A percentile compares a stretch with the other conserved stretches of the same genome.
Evolutionary conservation across 1,284 basidiomycete species (phyloP).

Genomic region (Cutaneotrichosporon sp.): DNA sequence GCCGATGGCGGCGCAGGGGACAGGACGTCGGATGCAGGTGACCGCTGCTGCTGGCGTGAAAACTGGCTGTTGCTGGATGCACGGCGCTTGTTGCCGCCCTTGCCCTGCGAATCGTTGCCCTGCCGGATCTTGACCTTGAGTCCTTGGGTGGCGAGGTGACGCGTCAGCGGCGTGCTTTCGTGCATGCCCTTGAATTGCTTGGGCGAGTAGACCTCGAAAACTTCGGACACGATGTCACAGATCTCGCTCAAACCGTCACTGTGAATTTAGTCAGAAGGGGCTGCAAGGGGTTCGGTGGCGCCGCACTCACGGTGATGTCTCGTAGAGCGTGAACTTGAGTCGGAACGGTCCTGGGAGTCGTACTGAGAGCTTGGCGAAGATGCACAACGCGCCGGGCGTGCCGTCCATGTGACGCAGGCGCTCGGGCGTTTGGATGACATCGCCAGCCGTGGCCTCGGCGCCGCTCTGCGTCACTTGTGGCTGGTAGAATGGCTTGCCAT

Average conservation of each 20-base stretch:
- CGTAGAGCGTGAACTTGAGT: conserved; percentile 51
- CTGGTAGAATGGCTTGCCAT: conserved; percentile 29
- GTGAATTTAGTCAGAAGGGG: not conserved
- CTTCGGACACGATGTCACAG: conserved; percentile 44
- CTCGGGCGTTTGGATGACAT: conserved; percentile 53
- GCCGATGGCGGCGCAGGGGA: conserved; percentile 2
- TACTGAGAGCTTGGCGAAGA: conserved; percentile 54
- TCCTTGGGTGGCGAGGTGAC: conserved; percentile 54
- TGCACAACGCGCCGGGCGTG: conserved; percentile 42
- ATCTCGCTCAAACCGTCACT: conserved; percentile 43
- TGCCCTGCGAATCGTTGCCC: conserved; percentile 40
- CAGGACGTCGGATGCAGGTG: not conserved
- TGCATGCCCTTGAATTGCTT: conserved; percentile 56
- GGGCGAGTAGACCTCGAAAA: conserved; percentile 55
- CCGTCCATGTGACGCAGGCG: conserved; percentile 48
- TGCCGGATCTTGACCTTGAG: conserved; percentile 54
- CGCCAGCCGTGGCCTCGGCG: conserved; percentile 52
- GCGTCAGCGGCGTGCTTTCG: conserved; percentile 50
- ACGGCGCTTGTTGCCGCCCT: conserved; percentile 21
- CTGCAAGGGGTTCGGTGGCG: not conserved
- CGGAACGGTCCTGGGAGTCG: conserved; percentile 53
- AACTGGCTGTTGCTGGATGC: not conserved
- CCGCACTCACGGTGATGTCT: conserved; percentile 48
- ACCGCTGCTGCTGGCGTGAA: conserved; percentile 7
- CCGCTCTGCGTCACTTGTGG: conserved; percentile 49